Evolutionary conservation across 306 rosid species (phyloP).

Genomic region (Abrus precatorius): DNA sequence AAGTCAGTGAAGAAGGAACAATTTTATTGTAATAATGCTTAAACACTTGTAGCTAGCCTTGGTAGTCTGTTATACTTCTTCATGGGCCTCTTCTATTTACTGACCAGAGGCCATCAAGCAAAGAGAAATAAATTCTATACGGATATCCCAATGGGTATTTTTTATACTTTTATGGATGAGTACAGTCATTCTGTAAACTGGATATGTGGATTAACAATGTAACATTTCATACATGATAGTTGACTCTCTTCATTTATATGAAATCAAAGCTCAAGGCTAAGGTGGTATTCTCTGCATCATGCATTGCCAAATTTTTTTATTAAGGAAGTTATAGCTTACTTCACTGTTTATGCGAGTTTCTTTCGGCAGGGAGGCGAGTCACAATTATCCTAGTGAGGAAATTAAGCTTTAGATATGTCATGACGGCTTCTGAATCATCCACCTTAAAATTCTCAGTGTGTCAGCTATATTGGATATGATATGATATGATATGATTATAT

Average conservation of each 20-base stretch:
- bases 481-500: neutral
- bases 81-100: conserved; percentile 37
- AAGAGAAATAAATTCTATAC: conserved; percentile 42
- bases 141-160: neutral
- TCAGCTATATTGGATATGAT: neutral
- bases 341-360: neutral
- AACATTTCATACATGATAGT: conserved; percentile 37
- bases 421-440: conserved; percentile 1
- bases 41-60: conserved; percentile 30
- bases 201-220: conserved; percentile 27
- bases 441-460: neutral
- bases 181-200: conserved; percentile 33
- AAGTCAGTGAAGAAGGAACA: conserved; percentile 43
- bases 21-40: conserved; percentile 27
- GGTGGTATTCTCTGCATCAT: neutral
- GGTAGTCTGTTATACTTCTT: conserved; percentile 36
- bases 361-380: neutral
- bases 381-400: neutral
- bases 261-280: neutral
- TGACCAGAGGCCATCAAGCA: conserved; percentile 20
- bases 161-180: conserved; percentile 35
- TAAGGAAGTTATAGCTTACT: neutral
- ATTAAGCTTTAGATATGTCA: neutral
- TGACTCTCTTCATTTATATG: conserved; percentile 35
- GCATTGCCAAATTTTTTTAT: neutral